A percentile compares a stretch with the other conserved stretches of the same genome.
Evolutionary conservation across 345 rosid species (phyloP).

Genomic region (Eucalyptus tenuipes): DNA sequence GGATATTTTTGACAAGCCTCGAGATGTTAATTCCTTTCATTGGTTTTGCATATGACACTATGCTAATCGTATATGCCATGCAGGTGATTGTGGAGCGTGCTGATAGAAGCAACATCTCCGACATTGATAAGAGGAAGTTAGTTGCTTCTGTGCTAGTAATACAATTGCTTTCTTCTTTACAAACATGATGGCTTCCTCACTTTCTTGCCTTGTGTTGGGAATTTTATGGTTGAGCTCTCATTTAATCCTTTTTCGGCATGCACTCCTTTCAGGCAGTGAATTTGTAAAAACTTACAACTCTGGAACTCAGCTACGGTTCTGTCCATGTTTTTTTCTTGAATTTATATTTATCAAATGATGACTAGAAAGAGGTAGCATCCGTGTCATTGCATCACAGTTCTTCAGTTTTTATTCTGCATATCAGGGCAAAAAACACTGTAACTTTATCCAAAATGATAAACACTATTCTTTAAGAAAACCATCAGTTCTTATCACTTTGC

Average conservation of each 20-base stretch:
- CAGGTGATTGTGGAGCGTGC: slow-evolving; percentile 95
- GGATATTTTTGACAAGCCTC: background rate
- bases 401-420: background rate
- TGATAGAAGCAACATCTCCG: slow-evolving; percentile 81
- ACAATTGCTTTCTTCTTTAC: background rate
- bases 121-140: slow-evolving; percentile 92
- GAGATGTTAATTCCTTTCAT: background rate
- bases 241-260: background rate
- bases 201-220: background rate
- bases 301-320: background rate
- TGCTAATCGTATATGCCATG: background rate
- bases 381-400: background rate
- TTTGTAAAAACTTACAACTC: background rate
- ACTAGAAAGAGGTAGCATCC: background rate
- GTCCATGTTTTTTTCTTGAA: background rate
- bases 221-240: background rate
- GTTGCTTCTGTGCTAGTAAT: background rate
- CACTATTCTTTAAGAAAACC: background rate
- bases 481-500: background rate
- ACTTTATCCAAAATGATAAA: background rate
- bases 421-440: background rate
- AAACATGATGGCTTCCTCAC: background rate
- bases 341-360: background rate
- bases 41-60: background rate
- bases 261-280: background rate